A percentile compares a stretch with the other conserved stretches of the same genome.
Conservation (phyloP, 148 eudicot species). For the Dysphania ambrosioides region DNA sequence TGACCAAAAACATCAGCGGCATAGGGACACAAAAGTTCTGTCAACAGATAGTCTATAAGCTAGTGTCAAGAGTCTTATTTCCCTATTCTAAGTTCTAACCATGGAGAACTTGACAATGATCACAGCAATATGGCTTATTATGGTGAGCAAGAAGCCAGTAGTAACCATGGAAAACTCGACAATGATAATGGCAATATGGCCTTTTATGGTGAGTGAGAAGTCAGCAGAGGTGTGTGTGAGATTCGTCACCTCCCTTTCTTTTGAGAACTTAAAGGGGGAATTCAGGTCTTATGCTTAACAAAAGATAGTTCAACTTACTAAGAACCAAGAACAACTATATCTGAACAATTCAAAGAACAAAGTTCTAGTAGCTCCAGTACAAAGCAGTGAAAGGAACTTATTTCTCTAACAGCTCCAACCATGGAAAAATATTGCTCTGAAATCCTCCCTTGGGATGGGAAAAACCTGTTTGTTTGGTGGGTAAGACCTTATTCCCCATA, state of each 20-base stretch:
- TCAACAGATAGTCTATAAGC: not conserved
- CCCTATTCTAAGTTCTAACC: too few relatives aligned
- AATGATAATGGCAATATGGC: not conserved
- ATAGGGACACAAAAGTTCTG: not conserved
- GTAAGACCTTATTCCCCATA: constrained; percentile 52
- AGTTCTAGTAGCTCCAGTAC: too few relatives aligned
- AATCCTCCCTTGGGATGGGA: constrained; percentile 43
- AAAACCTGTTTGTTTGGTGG: constrained; percentile 68
- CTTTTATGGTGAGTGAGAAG: not conserved
- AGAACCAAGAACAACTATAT: not conserved
- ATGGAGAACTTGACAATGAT: not conserved
- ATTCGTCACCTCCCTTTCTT: not conserved
- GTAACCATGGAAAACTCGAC: not conserved
- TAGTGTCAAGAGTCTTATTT: not conserved
- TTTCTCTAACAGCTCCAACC: constrained; percentile 40
- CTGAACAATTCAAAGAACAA: not conserved
- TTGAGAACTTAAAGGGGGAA: too few relatives aligned
- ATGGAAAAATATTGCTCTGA: constrained; percentile 36
- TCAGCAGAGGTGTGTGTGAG: not conserved
- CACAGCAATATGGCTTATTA: not conserved
- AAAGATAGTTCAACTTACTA: not conserved
- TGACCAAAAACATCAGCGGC: too few relatives aligned
- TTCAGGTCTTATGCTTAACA: not conserved
- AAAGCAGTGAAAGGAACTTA: too few relatives aligned
- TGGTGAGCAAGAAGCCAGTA: not conserved